Conservation (phyloP, 176 grass and related monocot species). For the Ananas comosus region DNA sequence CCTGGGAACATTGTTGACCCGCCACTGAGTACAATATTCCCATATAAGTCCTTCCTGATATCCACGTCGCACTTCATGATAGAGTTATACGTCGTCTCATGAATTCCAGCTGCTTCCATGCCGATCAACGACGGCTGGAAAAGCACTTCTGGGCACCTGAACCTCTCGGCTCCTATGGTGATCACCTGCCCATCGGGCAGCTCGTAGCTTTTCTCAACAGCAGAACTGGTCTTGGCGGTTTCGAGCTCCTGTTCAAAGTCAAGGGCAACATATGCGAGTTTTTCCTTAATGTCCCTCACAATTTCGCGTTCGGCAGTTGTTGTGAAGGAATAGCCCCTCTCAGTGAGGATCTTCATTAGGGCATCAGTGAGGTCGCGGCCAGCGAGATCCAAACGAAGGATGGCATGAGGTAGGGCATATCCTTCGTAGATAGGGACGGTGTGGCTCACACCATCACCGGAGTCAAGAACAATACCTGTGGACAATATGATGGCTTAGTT, state of each 20-base stretch:
- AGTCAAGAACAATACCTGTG: conserved; percentile 10
- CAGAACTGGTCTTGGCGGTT: neutral
- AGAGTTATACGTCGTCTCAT: conserved; percentile 10
- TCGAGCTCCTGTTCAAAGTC: conserved; percentile 11
- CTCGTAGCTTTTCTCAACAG: conserved; percentile 12
- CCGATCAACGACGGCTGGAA: conserved; percentile 12
- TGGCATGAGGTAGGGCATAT: conserved; percentile 14
- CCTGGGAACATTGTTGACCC: conserved; percentile 8
- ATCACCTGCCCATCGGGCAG: conserved; percentile 6
- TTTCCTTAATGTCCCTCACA: conserved; percentile 10
- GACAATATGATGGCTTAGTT: neutral
- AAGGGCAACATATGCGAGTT: conserved; percentile 8
- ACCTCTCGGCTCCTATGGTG: conserved; percentile 8
- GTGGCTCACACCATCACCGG: conserved; percentile 11
- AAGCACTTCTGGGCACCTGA: conserved; percentile 9
- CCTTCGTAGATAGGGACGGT: conserved; percentile 11
- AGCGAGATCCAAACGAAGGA: conserved; percentile 11
- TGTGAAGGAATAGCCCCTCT: conserved; percentile 9
- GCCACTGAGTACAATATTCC: conserved; percentile 9
- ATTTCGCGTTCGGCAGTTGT: conserved; percentile 8
- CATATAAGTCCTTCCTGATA: conserved; percentile 9
- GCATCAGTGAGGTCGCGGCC: conserved; percentile 5
- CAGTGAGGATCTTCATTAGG: conserved; percentile 12
- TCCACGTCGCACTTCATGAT: conserved; percentile 11
- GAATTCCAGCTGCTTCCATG: conserved; percentile 15